Base-by-base conservation (phyloP, 2,329 filamentous ascomycete species). In the Colletotrichum tamarilloi region DNA sequence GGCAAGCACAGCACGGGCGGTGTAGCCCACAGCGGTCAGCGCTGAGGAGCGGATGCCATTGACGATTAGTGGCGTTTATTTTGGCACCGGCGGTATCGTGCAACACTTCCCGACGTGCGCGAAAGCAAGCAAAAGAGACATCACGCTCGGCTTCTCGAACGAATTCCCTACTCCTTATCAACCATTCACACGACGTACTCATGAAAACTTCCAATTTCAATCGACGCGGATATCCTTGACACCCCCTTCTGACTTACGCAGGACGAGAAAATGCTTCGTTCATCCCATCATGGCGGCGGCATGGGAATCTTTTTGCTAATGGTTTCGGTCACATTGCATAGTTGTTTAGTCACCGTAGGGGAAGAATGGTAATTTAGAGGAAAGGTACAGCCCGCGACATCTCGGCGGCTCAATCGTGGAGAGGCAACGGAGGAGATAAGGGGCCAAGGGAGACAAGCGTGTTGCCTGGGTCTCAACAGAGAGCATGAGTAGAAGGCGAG, bases 241-340 rank as follows among this genome's bases (percentile, higher is more conserved):
- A 72, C 68, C 68, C 22, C 53, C 68, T 72, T 73, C 68, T 55
- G 46, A 72, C 57, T 63, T 69, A 64, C 52, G 58, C 46, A 62
- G 68, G 35, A 68, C 58, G 67, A 74, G 56, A 68, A 72, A 63
- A 73, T 42, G 68, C 70, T 68, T 72, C 68, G 62, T 68, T 72
- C 68, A 68, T 72, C 69, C 62, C 63, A 72, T 72, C 57, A 62
- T 59, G 30, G 67, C 35, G 58, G 68, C 68, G 62, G 68, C 68
- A 63, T 64, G 72, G 58, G 62, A 63, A 58, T 66, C 46, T 69
- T 74, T 73, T 63, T 72, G 72, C 62, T 68, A 72, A 72, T 72
- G 68, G 72, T 74, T 62, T 63, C 72, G 57, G 62, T 74, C 72
- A 72, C 59, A 68, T 74, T 74, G 72, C 72, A 74, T 74, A 64